These are phyloP conservation scores for Exophiala phaeomuriformis DNA, from an alignment of 2,329 filamentous ascomycete genomes.

Conservation along the genomic window DNA sequence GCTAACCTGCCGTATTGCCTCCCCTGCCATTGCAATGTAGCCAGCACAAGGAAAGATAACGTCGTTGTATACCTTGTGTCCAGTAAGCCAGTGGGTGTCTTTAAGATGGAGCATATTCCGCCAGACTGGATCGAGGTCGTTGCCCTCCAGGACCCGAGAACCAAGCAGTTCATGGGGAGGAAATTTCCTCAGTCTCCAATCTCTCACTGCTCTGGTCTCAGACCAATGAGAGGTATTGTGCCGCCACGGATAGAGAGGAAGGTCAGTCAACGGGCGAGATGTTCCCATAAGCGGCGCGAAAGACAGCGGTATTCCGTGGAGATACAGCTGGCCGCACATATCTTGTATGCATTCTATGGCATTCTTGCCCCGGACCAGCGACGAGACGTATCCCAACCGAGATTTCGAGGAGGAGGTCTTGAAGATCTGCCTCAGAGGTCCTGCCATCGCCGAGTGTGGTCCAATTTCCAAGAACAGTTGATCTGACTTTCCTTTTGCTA, in stretches of 20 bases:
- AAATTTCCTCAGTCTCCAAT: constrained; percentile 35
- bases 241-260: constrained; percentile 46
- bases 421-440: background rate
- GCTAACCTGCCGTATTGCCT: constrained; percentile 3
- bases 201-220: constrained; percentile 38
- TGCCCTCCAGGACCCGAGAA: background rate
- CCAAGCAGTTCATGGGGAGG: constrained; percentile 29
- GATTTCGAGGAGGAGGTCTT: background rate
- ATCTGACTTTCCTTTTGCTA: background rate
- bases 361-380: background rate
- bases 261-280: constrained; percentile 23
- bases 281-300: background rate
- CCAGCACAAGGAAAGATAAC: constrained; percentile 30
- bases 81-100: constrained; percentile 30
- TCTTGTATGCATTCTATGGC: background rate
- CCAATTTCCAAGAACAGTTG: background rate
- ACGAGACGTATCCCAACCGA: background rate
- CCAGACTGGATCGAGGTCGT: constrained; percentile 27
- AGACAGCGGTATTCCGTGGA: constrained; percentile 1
- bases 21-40: constrained; percentile 27
- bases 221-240: constrained; percentile 40
- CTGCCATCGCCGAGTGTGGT: background rate
- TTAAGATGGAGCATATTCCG: constrained; percentile 28
- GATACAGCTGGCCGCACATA: background rate
- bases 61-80: constrained; percentile 27